phyloP scores from a whole-genome alignment of 306 rosid species.

The Oxytropis ochrocephala region DNA sequence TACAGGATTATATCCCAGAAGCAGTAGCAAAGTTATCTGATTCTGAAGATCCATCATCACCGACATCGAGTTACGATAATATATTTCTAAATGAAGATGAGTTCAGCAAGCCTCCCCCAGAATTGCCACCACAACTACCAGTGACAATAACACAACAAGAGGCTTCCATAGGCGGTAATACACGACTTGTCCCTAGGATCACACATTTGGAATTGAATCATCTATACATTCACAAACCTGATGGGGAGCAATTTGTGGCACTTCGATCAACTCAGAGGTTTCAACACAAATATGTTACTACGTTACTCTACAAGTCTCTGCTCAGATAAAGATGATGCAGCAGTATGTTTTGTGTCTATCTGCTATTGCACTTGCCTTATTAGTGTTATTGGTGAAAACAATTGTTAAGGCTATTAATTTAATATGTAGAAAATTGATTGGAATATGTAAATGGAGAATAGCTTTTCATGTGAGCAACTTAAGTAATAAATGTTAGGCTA shows the following conservation, averaged over 20 bases:
- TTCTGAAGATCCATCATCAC: slow-evolving; percentile 61
- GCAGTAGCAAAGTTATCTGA: slow-evolving; percentile 33
- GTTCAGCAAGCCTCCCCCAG: slow-evolving; percentile 68
- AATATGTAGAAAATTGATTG: background rate
- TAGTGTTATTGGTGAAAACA: background rate
- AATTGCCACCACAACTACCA: slow-evolving; percentile 63
- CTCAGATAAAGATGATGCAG: slow-evolving; percentile 24
- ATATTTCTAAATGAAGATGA: slow-evolving; percentile 46
- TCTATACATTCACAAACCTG: slow-evolving; percentile 52
- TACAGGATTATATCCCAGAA: slow-evolving; percentile 54
- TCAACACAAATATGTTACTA: slow-evolving; percentile 48
- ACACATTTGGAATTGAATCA: slow-evolving; percentile 57
- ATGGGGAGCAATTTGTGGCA: slow-evolving; percentile 37
- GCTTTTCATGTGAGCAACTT: slow-evolving; percentile 14
- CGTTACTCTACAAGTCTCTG: slow-evolving; percentile 51
- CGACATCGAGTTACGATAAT: slow-evolving; percentile 77
- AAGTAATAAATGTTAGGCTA: slow-evolving; percentile 1
- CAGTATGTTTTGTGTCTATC: background rate
- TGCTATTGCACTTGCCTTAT: background rate
- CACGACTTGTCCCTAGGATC: slow-evolving; percentile 15
- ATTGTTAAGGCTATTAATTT: slow-evolving; percentile 6
- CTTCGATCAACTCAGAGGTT: slow-evolving; percentile 61
- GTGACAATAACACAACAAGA: slow-evolving; percentile 28
- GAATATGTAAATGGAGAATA: slow-evolving; percentile 11
- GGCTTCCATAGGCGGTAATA: slow-evolving; percentile 29